Evolutionary conservation across 2,329 filamentous ascomycete species (phyloP), one percentile per base, ranked within the genome.

Genomic region (Emergomyces orientalis): DNA sequence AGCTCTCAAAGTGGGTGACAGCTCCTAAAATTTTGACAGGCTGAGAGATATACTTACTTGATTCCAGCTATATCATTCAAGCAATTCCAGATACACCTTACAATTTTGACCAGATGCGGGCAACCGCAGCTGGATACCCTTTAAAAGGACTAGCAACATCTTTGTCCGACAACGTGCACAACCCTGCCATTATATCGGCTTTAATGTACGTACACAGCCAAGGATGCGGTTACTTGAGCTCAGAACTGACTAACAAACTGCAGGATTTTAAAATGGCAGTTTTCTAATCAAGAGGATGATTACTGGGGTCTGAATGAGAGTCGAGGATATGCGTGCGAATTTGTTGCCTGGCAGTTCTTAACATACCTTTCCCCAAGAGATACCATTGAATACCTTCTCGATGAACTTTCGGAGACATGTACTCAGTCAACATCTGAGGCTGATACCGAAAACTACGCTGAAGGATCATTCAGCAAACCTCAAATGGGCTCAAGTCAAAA

Each of bases 301-400:
- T 82, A 85, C 64, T 78, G 80, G 63, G 83, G 81, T 0, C 74
- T 86, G 34, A 83, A 84, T 62, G 77, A 82, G 68, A 81, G 81
- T 11, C 77, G 83, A 65, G 83, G 80, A 17, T 78, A 80, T 69
- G 83, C 84, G 5, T 86, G 84, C 68, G 84, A 86, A 71, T 80
- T 83, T 62, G 80, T 86, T 8, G 84, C 84, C n/a, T 85, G 83
- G 82, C 80, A 84, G 60, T 85, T 85, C 63, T 72, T 86, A 30
- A 81, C 81, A 34, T 80, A 80, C 64, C 72, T 86, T 52, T 80
- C 82, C 13, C 79, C 84, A 62, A 73, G 78, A 37, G 84, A 86
- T 63, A 78, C 80, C 8, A 84, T 86, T 49, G 82, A 85, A 57
- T 81, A 78, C 62, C 74, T 86, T 34, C 76, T 86, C 8, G 78